Evolutionary conservation across 2,329 filamentous ascomycete species (phyloP), one percentile per base, ranked within the genome.

Genomic region (Aspergillus jensenii): DNA sequence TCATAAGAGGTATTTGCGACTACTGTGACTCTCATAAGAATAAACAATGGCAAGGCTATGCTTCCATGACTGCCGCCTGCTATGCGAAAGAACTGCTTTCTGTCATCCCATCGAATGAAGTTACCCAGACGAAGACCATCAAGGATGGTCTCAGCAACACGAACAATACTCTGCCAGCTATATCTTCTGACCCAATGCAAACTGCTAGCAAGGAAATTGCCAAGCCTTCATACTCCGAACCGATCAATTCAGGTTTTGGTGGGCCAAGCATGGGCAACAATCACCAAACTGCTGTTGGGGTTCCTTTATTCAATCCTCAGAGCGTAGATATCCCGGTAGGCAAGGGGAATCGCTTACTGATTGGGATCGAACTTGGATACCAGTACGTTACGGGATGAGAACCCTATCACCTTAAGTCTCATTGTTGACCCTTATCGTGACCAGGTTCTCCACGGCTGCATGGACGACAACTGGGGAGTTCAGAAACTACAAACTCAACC

Each of bases 391-490:
- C 27, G 1, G 27, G 8, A 31, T 11, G 27, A 1, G 1, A 31
- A 31, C 7, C 7, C 27, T 31, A 4, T 2, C 4, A 3, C 31
- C 25, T 9, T 12, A 6, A 6, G 3, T 17, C 8, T 14, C 27
- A 31, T 31, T 31, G 27, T 31, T 31, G 27, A 31, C 27, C 9
- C 2, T 0, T 11, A 11, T 11, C 8, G 27, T 31, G 7, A 31
- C 27, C 3, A 56, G 53, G 4, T 50, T 21, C 27, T 56, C 53
- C 12, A 46, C 39, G n/a, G 53, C 37, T 21, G 45, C 53, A 12
- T 56, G 53, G 53, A 27, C 46, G 3, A 56, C 46, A 6, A 27
- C 41, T 5, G 37, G 27, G 12, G 53, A 50, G n/a, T 56, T 56
- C 40, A 39, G 25, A 4, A 50, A 19, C 46, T 27, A 45, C 12